A percentile compares a stretch with the other conserved stretches of the same genome.
These are phyloP conservation scores for Anacardium occidentale DNA, from an alignment of 345 rosid species.

Conservation along the genomic window DNA sequence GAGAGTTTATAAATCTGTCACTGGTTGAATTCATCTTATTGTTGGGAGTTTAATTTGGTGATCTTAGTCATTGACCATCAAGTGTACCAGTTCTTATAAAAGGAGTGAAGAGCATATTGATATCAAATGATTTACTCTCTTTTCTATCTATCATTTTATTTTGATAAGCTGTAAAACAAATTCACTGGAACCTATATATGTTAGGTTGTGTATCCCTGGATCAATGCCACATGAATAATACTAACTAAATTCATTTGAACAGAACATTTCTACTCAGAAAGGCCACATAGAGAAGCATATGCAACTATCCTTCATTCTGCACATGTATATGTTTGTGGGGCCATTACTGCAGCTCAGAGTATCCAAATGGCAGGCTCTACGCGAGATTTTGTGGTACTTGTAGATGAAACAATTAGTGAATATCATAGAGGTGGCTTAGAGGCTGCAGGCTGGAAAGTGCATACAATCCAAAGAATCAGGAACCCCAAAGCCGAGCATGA, in stretches of 20 bases:
- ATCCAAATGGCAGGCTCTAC: conserved; percentile 90
- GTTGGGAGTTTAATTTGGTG: neutral
- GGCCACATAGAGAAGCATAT: conserved; percentile 67
- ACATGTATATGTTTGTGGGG: conserved; percentile 77
- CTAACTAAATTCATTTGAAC: conserved; percentile 24
- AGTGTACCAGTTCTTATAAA: neutral
- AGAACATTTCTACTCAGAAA: conserved; percentile 68
- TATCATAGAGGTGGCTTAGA: conserved; percentile 67
- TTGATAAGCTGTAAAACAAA: neutral
- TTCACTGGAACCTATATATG: neutral
- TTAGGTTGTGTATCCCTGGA: neutral
- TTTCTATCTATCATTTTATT: neutral
- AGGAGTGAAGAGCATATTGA: neutral
- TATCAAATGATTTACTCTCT: neutral
- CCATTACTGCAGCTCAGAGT: conserved; percentile 83
- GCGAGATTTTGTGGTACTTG: conserved; percentile 80
- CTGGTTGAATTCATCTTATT: neutral
- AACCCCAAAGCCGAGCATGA: conserved; percentile 76
- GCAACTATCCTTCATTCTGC: conserved; percentile 93
- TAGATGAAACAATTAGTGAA: conserved; percentile 68
- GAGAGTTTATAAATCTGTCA: neutral
- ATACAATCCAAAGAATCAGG: conserved; percentile 71
- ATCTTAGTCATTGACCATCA: neutral
- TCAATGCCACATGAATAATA: neutral
- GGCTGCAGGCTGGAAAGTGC: conserved; percentile 89